These are phyloP conservation scores for Colletotrichum sp. DNA, from an alignment of 2,329 filamentous ascomycete species.

Conservation along the genomic window DNA sequence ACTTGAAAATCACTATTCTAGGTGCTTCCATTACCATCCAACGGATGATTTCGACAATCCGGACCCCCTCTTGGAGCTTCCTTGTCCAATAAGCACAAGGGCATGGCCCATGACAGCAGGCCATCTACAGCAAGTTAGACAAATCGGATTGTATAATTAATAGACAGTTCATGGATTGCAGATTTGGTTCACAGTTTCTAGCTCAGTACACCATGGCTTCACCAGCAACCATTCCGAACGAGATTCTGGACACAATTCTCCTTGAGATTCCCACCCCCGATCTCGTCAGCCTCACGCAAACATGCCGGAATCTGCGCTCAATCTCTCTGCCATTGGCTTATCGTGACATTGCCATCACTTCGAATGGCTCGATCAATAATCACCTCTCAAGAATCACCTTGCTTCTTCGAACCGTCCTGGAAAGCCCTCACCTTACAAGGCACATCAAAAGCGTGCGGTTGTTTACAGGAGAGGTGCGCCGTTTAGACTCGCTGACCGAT, in stretches of 20 bases:
- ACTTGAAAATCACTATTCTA: not conserved
- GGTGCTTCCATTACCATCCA: not conserved
- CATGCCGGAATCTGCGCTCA: not conserved
- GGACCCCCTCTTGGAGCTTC: not conserved
- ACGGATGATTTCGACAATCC: not conserved
- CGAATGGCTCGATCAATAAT: not conserved
- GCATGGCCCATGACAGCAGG: not conserved
- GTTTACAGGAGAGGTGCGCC: not conserved
- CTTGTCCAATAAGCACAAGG: not conserved
- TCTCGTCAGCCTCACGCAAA: not conserved
- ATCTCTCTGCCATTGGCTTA: not conserved
- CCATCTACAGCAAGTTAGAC: not conserved
- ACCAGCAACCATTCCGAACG: not conserved
- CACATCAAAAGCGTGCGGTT: not conserved
- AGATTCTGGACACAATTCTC: not conserved
- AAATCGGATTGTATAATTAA: not conserved
- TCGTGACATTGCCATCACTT: not conserved
- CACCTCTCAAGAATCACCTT: not conserved
- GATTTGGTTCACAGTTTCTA: not conserved
- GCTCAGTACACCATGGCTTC: not conserved
- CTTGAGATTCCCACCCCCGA: not conserved
- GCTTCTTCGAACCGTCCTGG: not conserved
- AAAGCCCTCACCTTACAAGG: not conserved
- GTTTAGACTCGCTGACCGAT: not conserved
- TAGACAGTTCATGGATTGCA: not conserved